Percentiles rank a stretch among this genome's conserved stretches.
Conservation (phyloP, 441 rosid genomes). For the Viola pubescens region DNA sequence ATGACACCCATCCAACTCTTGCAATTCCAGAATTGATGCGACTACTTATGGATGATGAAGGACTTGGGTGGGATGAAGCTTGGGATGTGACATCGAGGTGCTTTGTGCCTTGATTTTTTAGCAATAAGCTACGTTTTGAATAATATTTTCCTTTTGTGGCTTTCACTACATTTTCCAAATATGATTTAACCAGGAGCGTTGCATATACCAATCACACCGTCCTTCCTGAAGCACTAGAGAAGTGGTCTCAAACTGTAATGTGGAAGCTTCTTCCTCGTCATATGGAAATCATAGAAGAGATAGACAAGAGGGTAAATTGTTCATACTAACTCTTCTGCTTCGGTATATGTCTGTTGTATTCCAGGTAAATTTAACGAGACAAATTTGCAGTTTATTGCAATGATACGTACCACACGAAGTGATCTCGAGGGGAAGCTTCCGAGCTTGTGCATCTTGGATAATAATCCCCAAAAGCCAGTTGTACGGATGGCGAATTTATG, state of each 20-base stretch:
- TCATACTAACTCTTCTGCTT: conserved; percentile 3
- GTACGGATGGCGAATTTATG: conserved; percentile 98
- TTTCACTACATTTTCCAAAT: background rate
- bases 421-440: conserved; percentile 83
- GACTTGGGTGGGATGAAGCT: conserved; percentile 98
- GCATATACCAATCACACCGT: conserved; percentile 99
- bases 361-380: conserved; percentile 9
- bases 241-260: conserved; percentile 95
- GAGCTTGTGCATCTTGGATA: conserved; percentile 71
- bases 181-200: conserved; percentile 51
- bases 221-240: conserved; percentile 99
- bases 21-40: conserved; percentile 98
- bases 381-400: conserved; percentile 58
- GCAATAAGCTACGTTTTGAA: background rate
- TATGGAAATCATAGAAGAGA: conserved; percentile 96
- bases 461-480: conserved; percentile 85
- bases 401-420: conserved; percentile 39
- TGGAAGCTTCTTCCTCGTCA: conserved; percentile 99
- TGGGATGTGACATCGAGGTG: conserved; percentile 89
- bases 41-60: conserved; percentile 80
- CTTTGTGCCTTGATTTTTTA: conserved; percentile 13
- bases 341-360: conserved; percentile 12
- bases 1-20: conserved; percentile 98
- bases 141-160: conserved; percentile 8
- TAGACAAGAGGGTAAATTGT: conserved; percentile 70